phyloP scores from a whole-genome alignment of 2,329 filamentous ascomycete species.

The Fusarium xylarioides region DNA sequence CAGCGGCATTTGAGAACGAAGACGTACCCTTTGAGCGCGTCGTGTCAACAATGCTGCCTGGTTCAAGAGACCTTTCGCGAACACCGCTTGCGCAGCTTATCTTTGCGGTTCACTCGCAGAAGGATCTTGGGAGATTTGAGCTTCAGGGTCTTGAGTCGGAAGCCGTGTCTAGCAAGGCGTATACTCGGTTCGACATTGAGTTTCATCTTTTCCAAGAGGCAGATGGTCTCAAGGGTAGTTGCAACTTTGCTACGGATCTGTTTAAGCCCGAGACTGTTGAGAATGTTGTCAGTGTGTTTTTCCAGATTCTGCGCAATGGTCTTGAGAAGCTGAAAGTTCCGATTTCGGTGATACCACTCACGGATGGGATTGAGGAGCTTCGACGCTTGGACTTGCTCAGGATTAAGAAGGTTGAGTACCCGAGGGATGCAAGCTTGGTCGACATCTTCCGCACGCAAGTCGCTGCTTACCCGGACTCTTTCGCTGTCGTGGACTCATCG shows the following conservation, averaged over 20 bases:
- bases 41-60: background rate
- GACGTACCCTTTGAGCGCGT: constrained; percentile 12
- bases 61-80: background rate
- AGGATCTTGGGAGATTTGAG: constrained; percentile 26
- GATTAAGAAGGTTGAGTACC: background rate
- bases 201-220: constrained; percentile 39
- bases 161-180: background rate
- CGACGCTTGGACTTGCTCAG: background rate
- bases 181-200: constrained; percentile 38
- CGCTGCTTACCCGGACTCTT: background rate
- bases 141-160: constrained; percentile 29
- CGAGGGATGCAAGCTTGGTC: constrained; percentile 27
- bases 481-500: constrained; percentile 32
- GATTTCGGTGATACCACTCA: constrained; percentile 2
- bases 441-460: constrained; percentile 38
- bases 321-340: constrained; percentile 7
- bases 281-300: constrained; percentile 26
- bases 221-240: background rate
- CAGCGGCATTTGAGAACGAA: background rate
- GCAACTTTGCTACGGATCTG: constrained; percentile 35
- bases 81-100: constrained; percentile 6
- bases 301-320: constrained; percentile 20
- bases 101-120: constrained; percentile 30
- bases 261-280: constrained; percentile 34
- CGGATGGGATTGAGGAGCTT: background rate